Percentiles rank a stretch among this genome's conserved stretches.
Conservation (phyloP, 768 basidiomycete species). For the Hebeloma cylindrosporum region DNA sequence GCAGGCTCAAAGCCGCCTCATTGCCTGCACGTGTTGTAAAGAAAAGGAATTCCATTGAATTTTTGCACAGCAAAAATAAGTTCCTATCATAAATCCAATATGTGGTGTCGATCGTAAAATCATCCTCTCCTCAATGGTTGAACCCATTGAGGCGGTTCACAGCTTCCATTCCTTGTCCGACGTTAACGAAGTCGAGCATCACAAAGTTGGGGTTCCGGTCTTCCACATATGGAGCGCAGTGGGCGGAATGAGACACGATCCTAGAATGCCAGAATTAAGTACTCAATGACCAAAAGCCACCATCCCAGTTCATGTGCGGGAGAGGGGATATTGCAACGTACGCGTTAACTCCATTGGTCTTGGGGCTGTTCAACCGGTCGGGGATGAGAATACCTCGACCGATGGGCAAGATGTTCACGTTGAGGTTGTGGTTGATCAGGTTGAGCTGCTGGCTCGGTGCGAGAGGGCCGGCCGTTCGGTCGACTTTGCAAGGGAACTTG, state of each 20-base stretch:
- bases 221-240: constrained; percentile 42
- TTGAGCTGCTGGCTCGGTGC: constrained; percentile 49
- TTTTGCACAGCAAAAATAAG: not conserved
- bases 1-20: too few relatives aligned
- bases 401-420: constrained; percentile 38
- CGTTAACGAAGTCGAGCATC: constrained; percentile 50
- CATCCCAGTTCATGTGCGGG: too few relatives aligned
- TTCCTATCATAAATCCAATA: not conserved
- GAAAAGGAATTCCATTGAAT: too few relatives aligned
- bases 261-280: constrained; percentile 16
- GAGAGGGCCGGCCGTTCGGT: constrained; percentile 51
- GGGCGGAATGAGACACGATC: constrained; percentile 36
- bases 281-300: not conserved
- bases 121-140: not conserved
- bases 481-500: constrained; percentile 52
- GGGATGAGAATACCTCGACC: constrained; percentile 36
- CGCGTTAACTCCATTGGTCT: constrained; percentile 36
- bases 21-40: too few relatives aligned
- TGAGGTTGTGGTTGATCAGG: constrained; percentile 56
- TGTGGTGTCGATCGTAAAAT: not conserved
- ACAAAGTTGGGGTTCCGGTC: constrained; percentile 50
- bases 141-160: constrained; percentile 47
- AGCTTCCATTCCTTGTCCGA: constrained; percentile 42
- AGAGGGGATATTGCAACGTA: constrained; percentile 24
- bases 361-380: constrained; percentile 34